phyloP scores from a whole-genome alignment of 176 grass and related monocot species.

The Alloteropsis semialata region DNA sequence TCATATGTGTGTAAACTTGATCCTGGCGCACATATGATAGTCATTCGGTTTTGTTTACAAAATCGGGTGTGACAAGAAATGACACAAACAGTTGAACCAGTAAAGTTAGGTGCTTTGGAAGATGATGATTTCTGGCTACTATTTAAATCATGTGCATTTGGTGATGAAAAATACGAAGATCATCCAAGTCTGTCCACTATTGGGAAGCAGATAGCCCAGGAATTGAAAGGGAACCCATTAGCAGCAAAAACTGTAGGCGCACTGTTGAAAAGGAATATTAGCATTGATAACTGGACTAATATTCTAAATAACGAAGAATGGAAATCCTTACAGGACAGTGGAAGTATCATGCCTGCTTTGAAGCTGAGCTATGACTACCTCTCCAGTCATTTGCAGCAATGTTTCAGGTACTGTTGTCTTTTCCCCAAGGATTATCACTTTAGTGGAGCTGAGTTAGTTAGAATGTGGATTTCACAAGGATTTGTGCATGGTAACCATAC shows the following conservation, averaged over 20 bases:
- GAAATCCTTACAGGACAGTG: not conserved
- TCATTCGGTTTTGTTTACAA: too few relatives aligned
- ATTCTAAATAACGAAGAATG: slow-evolving; percentile 16
- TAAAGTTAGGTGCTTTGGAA: too few relatives aligned
- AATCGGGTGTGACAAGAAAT: too few relatives aligned
- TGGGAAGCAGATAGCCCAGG: not conserved
- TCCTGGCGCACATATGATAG: too few relatives aligned
- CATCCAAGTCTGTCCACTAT: not conserved
- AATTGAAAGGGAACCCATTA: slow-evolving; percentile 30
- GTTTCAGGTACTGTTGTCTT: not conserved
- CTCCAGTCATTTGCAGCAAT: not conserved
- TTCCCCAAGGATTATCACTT: not conserved
- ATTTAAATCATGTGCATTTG: slow-evolving; percentile 41
- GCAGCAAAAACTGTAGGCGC: too few relatives aligned
- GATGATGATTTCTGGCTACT: slow-evolving; percentile 10
- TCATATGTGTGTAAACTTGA: too few relatives aligned
- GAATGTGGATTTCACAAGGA: slow-evolving; percentile 58
- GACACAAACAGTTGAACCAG: too few relatives aligned
- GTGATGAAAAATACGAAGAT: slow-evolving; percentile 19
- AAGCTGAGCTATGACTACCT: slow-evolving; percentile 30
- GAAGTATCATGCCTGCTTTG: slow-evolving; percentile 26
- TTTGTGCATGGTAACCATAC: slow-evolving; percentile 16
- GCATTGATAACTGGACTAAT: slow-evolving; percentile 14
- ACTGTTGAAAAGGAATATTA: not conserved
- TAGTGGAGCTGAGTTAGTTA: slow-evolving; percentile 16